A percentile compares a stretch with the other conserved stretches of the same genome.
These are phyloP conservation scores for Salix udensis DNA, from an alignment of 345 rosid species.

Conservation along the genomic window DNA sequence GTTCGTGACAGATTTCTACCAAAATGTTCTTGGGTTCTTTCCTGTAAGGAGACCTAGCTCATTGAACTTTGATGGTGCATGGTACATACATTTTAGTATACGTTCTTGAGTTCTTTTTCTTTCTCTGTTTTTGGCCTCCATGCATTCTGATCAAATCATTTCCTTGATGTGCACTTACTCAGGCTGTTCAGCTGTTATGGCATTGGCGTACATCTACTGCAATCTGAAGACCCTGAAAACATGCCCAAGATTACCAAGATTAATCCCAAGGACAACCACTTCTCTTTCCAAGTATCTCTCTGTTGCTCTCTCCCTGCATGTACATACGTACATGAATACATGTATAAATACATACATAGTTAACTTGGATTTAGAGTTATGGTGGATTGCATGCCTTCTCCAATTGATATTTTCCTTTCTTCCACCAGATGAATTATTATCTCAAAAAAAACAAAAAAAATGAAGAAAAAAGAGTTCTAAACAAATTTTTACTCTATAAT, in stretches of 20 bases:
- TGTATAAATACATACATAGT: no score
- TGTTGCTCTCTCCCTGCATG: not conserved
- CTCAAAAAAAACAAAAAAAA: no score
- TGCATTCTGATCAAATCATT: not conserved
- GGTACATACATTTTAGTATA: conserved; percentile 32
- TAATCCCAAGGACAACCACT: conserved; percentile 64
- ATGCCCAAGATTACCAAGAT: conserved; percentile 46
- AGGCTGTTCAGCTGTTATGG: conserved; percentile 71
- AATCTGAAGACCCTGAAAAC: conserved; percentile 49
- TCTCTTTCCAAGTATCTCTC: conserved; percentile 65
- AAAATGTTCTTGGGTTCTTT: conserved; percentile 61
- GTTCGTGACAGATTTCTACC: conserved; percentile 43
- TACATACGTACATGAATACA: no score
- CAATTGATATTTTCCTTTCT: no score
- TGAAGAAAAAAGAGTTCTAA: no score
- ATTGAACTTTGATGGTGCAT: conserved; percentile 68
- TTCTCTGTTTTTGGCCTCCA: not conserved
- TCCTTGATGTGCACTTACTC: not conserved
- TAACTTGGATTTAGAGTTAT: no score
- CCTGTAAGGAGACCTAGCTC: conserved; percentile 70
- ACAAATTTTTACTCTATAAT: no score
- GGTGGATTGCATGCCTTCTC: no score
- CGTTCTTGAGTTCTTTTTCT: not conserved
- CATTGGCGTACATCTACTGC: conserved; percentile 63
- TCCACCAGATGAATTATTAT: no score